These are phyloP conservation scores for Tothia fuscella DNA, from an alignment of 2,329 filamentous ascomycete species.

Conservation along the genomic window DNA sequence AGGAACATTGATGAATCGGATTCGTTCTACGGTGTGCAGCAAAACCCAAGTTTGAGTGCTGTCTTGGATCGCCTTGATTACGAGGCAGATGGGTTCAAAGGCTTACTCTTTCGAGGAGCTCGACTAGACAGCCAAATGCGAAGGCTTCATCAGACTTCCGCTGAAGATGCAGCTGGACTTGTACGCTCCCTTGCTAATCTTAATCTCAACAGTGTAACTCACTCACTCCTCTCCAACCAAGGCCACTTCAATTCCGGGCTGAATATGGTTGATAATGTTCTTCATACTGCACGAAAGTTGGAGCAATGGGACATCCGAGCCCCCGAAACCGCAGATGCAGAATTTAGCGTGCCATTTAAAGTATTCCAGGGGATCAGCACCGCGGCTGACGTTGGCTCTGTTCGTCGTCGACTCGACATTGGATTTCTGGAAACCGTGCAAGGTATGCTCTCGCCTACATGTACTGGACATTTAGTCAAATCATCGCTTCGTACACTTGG, in stretches of 20 bases:
- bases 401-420: conserved; percentile 48
- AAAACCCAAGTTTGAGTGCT: conserved; percentile 62
- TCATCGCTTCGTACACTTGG: conserved; percentile 52
- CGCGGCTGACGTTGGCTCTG: conserved; percentile 43
- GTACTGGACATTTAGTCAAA: conserved; percentile 42
- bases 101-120: conserved; percentile 79
- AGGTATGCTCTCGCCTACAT: conserved; percentile 42
- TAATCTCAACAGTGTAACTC: conserved; percentile 75
- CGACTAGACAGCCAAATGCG: conserved; percentile 79
- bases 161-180: conserved; percentile 54
- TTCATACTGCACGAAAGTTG: conserved; percentile 67
- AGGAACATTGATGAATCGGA: conserved; percentile 92
- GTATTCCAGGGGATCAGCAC: conserved; percentile 69
- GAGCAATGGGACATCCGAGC: conserved; percentile 87
- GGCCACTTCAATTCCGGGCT: conserved; percentile 46
- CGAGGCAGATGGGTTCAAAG: conserved; percentile 77
- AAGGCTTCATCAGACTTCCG: conserved; percentile 41
- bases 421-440: conserved; percentile 41
- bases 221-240: conserved; percentile 61
- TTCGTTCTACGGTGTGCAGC: conserved; percentile 82
- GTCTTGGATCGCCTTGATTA: conserved; percentile 78
- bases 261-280: conserved; percentile 56
- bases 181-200: conserved; percentile 67
- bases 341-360: conserved; percentile 62
- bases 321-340: conserved; percentile 49